phyloP scores from a whole-genome alignment of 2,329 filamentous ascomycete species.

The Fusarium verticillioides region DNA sequence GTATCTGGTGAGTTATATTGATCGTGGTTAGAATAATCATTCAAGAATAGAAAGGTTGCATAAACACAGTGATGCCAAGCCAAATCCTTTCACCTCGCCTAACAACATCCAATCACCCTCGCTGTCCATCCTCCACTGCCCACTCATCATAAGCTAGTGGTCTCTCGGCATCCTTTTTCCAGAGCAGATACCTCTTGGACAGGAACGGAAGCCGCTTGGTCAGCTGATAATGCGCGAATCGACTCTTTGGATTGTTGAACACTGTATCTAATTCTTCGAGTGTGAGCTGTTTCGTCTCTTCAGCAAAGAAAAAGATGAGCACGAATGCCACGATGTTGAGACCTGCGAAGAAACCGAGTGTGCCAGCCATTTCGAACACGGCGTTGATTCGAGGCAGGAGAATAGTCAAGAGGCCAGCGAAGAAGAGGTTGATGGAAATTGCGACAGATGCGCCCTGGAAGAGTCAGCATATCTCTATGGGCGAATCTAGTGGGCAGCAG shows the following conservation, averaged over 20 bases:
- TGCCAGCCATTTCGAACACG: slow-evolving; percentile 46
- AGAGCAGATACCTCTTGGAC: slow-evolving; percentile 14
- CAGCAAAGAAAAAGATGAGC: slow-evolving; percentile 59
- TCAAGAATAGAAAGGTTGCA: not conserved
- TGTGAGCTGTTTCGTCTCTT: slow-evolving; percentile 60
- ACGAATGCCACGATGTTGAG: slow-evolving; percentile 57
- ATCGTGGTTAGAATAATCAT: not conserved
- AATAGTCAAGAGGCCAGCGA: slow-evolving; percentile 58
- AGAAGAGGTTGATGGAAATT: slow-evolving; percentile 59
- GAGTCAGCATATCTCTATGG: slow-evolving; percentile 13
- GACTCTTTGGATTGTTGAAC: slow-evolving; percentile 46
- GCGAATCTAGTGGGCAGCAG: fast-evolving
- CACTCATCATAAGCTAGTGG: slow-evolving; percentile 2
- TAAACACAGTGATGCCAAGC: not conserved
- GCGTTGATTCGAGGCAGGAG: slow-evolving; percentile 51
- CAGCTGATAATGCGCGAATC: slow-evolving; percentile 53
- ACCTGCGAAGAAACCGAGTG: slow-evolving; percentile 56
- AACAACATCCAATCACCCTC: not conserved
- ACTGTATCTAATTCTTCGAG: slow-evolving; percentile 53
- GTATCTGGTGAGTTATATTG: no score
- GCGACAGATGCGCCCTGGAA: slow-evolving; percentile 57
- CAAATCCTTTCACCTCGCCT: not conserved
- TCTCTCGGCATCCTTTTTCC: not conserved
- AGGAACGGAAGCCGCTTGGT: slow-evolving; percentile 51
- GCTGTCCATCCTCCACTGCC: slow-evolving; percentile 5